Base-by-base conservation (phyloP, 2,329 filamentous ascomycete genomes). In the Cladosporium sp. region DNA sequence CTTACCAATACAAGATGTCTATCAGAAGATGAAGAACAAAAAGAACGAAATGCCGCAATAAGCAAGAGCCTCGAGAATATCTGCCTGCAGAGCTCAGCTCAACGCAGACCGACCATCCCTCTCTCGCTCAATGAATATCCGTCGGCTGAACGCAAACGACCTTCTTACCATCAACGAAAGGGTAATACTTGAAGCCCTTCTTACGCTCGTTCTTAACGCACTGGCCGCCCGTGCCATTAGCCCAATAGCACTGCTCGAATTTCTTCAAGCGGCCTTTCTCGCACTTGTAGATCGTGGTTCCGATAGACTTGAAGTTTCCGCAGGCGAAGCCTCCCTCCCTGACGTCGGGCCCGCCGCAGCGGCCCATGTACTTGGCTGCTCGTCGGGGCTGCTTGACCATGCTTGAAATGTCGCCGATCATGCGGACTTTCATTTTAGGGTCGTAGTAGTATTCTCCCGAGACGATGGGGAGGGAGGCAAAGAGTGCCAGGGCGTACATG, bases 221-320 rank as follows among this genome's bases (percentile, higher is more conserved):
- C 44, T 47, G 44, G 34, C 44, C 44, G n/a, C 44, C 44, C 9
- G 18, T n/a, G 15, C 22, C 44, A 20, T n/a, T 20, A 11, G n/a
- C 44, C 44, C 24, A 27, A 12, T 7, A 17, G 24, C 44, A 47
- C 11, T n/a, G 8, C 44, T 47, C 36, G 19, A 24, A 12, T 34
- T n/a, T 20, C 3, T 30, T n/a, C 44, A 47, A 29, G 24, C 41
- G 32, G 22, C 24, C 41, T 8, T 18, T 18, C 8, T 32, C 13
- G 13, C 45, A 48, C 45, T 41, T 48, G 45, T 48, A 48, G 29
- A 48, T 48, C 11, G 5, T 7, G 9, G 37, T 48, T 13, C 45
- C 45, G 4, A n/a, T n/a, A 3, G 19, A 30, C 30, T 13, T 34
- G 27, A 41, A 48, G 37, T 41, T 32, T 12, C 45, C 45, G 45